These are phyloP conservation scores for Ascochyta clinopodiicola DNA, from an alignment of 2,329 filamentous ascomycete genomes.

Conservation along the genomic window DNA sequence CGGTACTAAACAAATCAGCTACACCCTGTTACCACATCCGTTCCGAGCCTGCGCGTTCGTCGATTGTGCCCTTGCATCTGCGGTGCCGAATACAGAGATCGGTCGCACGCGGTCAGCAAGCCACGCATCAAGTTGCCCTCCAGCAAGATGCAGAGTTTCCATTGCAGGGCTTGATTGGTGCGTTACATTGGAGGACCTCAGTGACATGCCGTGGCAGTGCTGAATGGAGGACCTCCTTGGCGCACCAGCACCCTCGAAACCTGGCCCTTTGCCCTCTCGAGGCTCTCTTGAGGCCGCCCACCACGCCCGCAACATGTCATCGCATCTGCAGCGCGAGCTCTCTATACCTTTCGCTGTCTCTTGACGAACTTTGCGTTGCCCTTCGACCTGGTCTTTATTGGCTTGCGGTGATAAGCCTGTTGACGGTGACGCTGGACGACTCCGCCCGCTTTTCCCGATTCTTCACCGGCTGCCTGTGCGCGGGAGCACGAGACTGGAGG, in stretches of 20 bases:
- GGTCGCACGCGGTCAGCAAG: conserved; percentile 5
- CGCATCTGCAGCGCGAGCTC: conserved; percentile 1
- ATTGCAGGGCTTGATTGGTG: conserved; percentile 8
- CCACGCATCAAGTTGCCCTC: conserved; percentile 12
- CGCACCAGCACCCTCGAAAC: conserved; percentile 4
- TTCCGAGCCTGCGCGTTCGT: not conserved
- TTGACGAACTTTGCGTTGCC: conserved; percentile 1
- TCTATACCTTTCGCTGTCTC: not conserved
- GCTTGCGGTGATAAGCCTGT: not conserved
- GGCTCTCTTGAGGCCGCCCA: conserved; percentile 19
- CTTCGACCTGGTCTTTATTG: not conserved
- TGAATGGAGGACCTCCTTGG: conserved; percentile 13
- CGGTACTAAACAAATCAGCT: not conserved
- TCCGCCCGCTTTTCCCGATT: conserved; percentile 24
- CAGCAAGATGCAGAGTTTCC: not conserved
- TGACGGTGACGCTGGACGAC: conserved; percentile 13
- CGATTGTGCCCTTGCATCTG: not conserved
- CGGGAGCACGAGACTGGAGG: conserved; percentile 6
- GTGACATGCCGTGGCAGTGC: conserved; percentile 8
- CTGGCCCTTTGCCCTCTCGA: conserved; percentile 17
- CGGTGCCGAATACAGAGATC: conserved; percentile 1
- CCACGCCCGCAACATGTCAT: conserved; percentile 7
- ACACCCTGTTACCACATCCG: not conserved
- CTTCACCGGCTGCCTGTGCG: conserved; percentile 29
- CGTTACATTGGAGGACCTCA: conserved; percentile 13